Conservation (phyloP, 139 green algal species). For the Chlamydomonas applanata region DNA sequence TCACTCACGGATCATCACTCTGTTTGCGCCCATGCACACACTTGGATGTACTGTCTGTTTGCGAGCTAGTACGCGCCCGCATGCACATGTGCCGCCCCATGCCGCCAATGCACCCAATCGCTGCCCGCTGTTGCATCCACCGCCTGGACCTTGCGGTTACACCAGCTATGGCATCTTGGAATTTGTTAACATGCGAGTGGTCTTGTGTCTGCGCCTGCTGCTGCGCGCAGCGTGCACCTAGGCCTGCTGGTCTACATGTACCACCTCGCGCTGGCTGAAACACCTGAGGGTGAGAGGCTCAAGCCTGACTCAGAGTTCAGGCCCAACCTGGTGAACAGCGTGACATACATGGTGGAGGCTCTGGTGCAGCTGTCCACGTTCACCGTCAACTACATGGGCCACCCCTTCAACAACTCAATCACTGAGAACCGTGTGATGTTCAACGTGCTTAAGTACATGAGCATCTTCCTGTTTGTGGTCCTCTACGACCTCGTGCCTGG, state of each 20-base stretch:
- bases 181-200: too few relatives aligned
- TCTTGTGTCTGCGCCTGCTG: not conserved
- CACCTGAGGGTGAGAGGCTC: slow-evolving; percentile 66
- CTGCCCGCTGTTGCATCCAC: too few relatives aligned
- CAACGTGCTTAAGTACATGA: slow-evolving; percentile 50
- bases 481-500: slow-evolving; percentile 40
- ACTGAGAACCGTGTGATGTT: slow-evolving; percentile 70
- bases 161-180: too few relatives aligned
- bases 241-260: slow-evolving; percentile 79
- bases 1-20: too few relatives aligned
- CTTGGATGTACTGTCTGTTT: too few relatives aligned
- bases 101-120: too few relatives aligned
- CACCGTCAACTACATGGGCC: slow-evolving; percentile 93
- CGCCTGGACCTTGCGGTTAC: too few relatives aligned
- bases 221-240: slow-evolving; percentile 59
- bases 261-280: slow-evolving; percentile 40
- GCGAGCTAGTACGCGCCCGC: too few relatives aligned
- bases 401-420: slow-evolving; percentile 88
- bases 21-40: too few relatives aligned
- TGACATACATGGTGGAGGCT: slow-evolving; percentile 91
- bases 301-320: slow-evolving; percentile 82
- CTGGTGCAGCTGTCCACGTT: slow-evolving; percentile 78
- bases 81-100: too few relatives aligned
- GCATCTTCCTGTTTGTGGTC: slow-evolving; percentile 44
- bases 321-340: slow-evolving; percentile 97